phyloP scores from a whole-genome alignment of 1,284 basidiomycete genomes.

The Calocybe gambosa region DNA sequence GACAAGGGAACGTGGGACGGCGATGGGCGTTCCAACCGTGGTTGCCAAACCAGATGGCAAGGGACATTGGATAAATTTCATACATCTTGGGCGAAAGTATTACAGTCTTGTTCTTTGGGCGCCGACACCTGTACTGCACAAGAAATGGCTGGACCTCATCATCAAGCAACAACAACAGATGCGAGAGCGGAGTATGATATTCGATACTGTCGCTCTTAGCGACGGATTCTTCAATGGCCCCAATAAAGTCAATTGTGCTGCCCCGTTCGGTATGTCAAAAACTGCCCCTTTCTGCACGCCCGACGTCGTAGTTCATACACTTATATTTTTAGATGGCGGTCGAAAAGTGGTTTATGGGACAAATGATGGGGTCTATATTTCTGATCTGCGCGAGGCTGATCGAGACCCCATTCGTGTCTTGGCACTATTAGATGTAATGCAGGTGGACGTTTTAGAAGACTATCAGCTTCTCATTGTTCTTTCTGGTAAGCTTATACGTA shows the following conservation, averaged over 20 bases:
- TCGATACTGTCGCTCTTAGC: slow-evolving; percentile 81
- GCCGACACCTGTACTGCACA: slow-evolving; percentile 76
- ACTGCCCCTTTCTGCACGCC: background rate
- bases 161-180: slow-evolving; percentile 84
- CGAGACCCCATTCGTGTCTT: slow-evolving; percentile 90
- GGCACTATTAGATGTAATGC: slow-evolving; percentile 83
- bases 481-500: slow-evolving; percentile 52
- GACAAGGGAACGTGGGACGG: slow-evolving; percentile 33
- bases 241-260: slow-evolving; percentile 90
- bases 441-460: slow-evolving; percentile 96
- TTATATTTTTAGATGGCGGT: slow-evolving; percentile 60
- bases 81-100: slow-evolving; percentile 89
- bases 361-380: slow-evolving; percentile 94
- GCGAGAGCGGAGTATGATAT: slow-evolving; percentile 81
- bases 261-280: slow-evolving; percentile 78
- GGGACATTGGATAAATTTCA: slow-evolving; percentile 88
- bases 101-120: slow-evolving; percentile 95
- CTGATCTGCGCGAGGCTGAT: slow-evolving; percentile 73
- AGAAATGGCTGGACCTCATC: slow-evolving; percentile 95
- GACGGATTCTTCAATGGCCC: slow-evolving; percentile 83
- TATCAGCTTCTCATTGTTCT: slow-evolving; percentile 94
- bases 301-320: background rate
- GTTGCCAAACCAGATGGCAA: slow-evolving; percentile 66
- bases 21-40: slow-evolving; percentile 32
- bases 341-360: slow-evolving; percentile 92